Percentiles rank a stretch among this genome's conserved stretches.
These are phyloP conservation scores for Penicillium sp. DNA, from an alignment of 2,329 filamentous ascomycete genomes.

Conservation along the genomic window DNA sequence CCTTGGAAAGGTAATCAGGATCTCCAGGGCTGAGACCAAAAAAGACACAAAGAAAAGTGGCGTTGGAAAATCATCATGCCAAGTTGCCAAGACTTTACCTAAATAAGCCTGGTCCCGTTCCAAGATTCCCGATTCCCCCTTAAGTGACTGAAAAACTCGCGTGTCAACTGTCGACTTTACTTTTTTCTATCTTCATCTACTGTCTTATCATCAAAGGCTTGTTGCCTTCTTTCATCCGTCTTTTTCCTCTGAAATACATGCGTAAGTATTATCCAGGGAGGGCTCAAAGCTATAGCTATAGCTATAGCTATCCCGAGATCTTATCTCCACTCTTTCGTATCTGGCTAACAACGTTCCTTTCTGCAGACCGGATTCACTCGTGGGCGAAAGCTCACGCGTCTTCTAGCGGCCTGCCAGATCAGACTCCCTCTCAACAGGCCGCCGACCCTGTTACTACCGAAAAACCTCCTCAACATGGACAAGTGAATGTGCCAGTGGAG, in stretches of 20 bases:
- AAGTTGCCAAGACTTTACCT: conserved; percentile 17
- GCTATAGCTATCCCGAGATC: not conserved
- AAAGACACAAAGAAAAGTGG: not conserved
- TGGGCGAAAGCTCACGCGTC: conserved; percentile 45
- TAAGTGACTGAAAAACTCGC: not conserved
- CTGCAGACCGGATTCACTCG: conserved; percentile 39
- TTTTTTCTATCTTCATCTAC: not conserved
- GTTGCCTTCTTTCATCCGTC: conserved; percentile 21
- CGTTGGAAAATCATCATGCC: conserved; percentile 5
- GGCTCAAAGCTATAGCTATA: not conserved
- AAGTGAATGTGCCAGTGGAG: conserved; percentile 29
- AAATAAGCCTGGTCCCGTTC: conserved; percentile 14
- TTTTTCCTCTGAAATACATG: conserved; percentile 36
- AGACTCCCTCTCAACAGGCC: conserved; percentile 2
- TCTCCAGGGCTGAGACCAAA: not conserved
- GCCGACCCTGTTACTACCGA: conserved; percentile 5
- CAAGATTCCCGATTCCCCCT: not conserved
- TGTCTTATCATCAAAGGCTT: conserved; percentile 15
- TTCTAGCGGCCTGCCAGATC: conserved; percentile 15
- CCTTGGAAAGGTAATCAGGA: not conserved
- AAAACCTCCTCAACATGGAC: conserved; percentile 26
- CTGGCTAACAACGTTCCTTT: conserved; percentile 13
- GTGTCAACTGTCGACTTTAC: not conserved
- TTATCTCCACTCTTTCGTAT: not conserved
- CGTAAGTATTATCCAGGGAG: conserved; percentile 26